phyloP scores from a whole-genome alignment of 768 basidiomycete genomes.

The Amanita thiersii region DNA sequence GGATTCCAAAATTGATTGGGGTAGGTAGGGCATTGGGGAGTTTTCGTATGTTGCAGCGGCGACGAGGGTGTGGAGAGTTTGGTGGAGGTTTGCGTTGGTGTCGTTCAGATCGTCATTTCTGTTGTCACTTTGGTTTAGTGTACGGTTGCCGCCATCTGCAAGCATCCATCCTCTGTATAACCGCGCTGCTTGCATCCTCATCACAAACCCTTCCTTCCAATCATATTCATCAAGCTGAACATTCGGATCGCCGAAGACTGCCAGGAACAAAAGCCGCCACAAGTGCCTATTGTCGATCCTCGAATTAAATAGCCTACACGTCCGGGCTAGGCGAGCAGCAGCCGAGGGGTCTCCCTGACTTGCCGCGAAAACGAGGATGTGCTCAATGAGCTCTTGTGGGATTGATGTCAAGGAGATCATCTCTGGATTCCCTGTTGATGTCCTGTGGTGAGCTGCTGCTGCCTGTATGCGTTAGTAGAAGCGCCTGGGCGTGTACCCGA shows the following conservation, averaged over 20 bases:
- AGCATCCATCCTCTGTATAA: constrained; percentile 7
- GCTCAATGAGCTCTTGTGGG: constrained; percentile 34
- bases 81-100: constrained; percentile 1
- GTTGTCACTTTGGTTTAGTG: too few relatives aligned
- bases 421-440: too few relatives aligned
- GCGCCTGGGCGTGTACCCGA: too few relatives aligned
- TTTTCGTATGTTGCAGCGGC: too few relatives aligned
- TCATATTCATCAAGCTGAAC: constrained; percentile 8
- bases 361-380: constrained; percentile 19
- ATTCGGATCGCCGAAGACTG: constrained; percentile 40
- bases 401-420: constrained; percentile 8
- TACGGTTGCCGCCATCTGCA: too few relatives aligned
- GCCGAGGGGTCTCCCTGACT: constrained; percentile 19
- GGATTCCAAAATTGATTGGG: too few relatives aligned
- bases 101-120: too few relatives aligned
- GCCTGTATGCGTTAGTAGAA: too few relatives aligned
- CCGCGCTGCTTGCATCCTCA: constrained; percentile 12
- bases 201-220: constrained; percentile 16
- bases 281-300: constrained; percentile 22
- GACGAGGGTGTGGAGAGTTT: constrained; percentile 9
- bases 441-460: too few relatives aligned
- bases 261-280: constrained; percentile 42
- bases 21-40: too few relatives aligned
- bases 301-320: constrained; percentile 27
- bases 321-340: constrained; percentile 27